Evolutionary conservation across 2,329 filamentous ascomycete species (phyloP), one percentile per base, ranked within the genome.

Genomic region (Phialophora verrucosa): DNA sequence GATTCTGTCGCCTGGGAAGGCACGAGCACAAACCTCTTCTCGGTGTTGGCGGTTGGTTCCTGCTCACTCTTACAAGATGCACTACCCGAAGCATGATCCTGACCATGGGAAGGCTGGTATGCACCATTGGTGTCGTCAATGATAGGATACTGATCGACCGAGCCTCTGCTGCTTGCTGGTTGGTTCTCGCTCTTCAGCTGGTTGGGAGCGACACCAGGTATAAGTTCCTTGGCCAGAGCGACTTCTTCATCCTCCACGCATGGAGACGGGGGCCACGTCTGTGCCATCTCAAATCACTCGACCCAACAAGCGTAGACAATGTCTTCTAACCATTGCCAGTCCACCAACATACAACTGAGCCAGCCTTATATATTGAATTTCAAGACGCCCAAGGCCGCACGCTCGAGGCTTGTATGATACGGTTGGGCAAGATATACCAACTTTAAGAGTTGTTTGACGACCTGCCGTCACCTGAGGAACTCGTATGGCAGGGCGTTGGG

Each of bases 81-180:
- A 57, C 56, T 53, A 14, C 66, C 58, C 25, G 65, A 57, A 27
- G 12, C 49, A 14, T 32, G 47, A 17, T 64, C n/a, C 38, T 54
- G 57, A n/a, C 55, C 35, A 54, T 54, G 14, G 47, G 32, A 29
- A 12, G 56, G 47, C 17, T 58, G 42, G 5, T 5, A n/a, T 29
- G 65, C 49, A 42, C 12, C 63, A 57, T 77, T 70, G 62, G 71
- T 71, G 59, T 77, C 72, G 61, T 80, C 64, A 54, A 83, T 76
- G 51, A 83, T 74, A 5, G 81, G 81, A 62, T 76, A 76, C 68
- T 83, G 81, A 68, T 82, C 79, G 67, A 82, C 72, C 50, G 76
- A 74, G 51, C 81, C 81, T 69, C 78, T 69, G 62, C 70, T 74
- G 56, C 63, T 67, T n/a, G 73, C 69, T 20, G 68, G 68, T 49